phyloP scores from a whole-genome alignment of 345 rosid species.

The Citrus sinensis region DNA sequence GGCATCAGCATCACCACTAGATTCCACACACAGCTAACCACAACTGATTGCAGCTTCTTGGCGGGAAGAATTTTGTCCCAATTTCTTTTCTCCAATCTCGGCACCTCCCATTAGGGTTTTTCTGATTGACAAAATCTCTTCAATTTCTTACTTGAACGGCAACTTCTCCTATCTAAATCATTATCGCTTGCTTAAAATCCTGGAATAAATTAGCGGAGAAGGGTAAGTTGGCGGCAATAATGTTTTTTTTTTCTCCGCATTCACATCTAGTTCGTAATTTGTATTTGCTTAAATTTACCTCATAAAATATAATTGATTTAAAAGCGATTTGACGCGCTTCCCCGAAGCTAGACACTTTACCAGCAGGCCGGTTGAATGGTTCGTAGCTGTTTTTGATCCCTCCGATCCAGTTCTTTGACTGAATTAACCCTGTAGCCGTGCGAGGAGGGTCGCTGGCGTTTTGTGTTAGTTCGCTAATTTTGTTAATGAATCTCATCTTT shows the following conservation, averaged over 20 bases:
- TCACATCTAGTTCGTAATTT: no score
- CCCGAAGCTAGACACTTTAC: no score
- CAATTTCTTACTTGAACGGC: not conserved
- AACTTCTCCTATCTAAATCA: no score
- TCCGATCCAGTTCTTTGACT: no score
- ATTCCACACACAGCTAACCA: not conserved
- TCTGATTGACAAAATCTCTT: not conserved
- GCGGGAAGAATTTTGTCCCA: constrained; percentile 21
- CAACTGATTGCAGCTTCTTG: constrained; percentile 9
- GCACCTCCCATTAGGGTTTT: constrained; percentile 9
- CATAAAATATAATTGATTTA: no score
- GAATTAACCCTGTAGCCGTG: not conserved
- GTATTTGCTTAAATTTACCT: no score
- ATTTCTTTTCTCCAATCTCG: not conserved
- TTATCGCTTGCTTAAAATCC: not conserved
- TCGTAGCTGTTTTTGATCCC: no score
- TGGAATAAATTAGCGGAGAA: not conserved
- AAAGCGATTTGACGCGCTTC: no score
- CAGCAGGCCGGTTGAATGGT: no score
- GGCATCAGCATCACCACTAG: not conserved
- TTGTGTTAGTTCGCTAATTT: not conserved
- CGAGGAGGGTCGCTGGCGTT: not conserved
- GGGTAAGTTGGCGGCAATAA: not conserved
- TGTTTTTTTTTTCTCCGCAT: no score
- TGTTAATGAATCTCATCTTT: not conserved